Percentiles rank a stretch among this genome's conserved stretches.
Conservation (phyloP, 140 eudicot genomes). For the Anethum foeniculum region DNA sequence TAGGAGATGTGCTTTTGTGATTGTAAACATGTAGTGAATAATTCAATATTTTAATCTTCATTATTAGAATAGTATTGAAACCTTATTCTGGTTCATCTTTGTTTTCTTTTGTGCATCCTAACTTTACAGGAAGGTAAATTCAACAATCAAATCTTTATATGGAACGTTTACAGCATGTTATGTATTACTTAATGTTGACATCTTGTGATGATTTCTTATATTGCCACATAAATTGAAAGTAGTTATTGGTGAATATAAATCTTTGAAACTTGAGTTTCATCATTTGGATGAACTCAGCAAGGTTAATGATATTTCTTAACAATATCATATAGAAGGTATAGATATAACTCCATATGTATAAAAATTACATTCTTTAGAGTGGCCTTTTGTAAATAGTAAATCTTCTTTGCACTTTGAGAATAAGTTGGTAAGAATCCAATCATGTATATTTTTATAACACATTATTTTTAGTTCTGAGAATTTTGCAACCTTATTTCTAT, state of each 20-base stretch:
- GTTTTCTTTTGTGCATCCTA: constrained; percentile 42
- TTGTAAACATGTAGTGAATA: neutral
- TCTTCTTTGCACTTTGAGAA: too few relatives aligned
- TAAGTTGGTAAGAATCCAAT: too few relatives aligned
- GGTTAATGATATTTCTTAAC: constrained; percentile 27
- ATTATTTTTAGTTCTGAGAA: neutral
- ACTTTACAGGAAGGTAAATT: constrained; percentile 62
- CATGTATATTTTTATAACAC: neutral
- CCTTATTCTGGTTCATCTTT: neutral
- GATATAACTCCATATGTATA: constrained; percentile 19
- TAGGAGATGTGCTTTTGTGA: neutral
- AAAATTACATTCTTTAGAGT: too few relatives aligned
- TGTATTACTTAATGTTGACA: constrained; percentile 6
- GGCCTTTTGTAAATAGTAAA: too few relatives aligned
- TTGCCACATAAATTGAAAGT: constrained; percentile 53
- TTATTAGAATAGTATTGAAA: neutral
- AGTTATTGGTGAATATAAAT: constrained; percentile 75
- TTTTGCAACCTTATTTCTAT: neutral
- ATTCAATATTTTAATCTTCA: neutral
- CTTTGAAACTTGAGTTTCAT: constrained; percentile 54
- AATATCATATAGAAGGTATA: constrained; percentile 35
- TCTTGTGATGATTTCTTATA: constrained; percentile 5
- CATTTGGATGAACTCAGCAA: constrained; percentile 42
- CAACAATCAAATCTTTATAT: constrained; percentile 3
- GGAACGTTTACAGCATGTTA: constrained; percentile 1